phyloP scores from a whole-genome alignment of 2,329 filamentous ascomycete genomes.

The Zarea fungicola region DNA sequence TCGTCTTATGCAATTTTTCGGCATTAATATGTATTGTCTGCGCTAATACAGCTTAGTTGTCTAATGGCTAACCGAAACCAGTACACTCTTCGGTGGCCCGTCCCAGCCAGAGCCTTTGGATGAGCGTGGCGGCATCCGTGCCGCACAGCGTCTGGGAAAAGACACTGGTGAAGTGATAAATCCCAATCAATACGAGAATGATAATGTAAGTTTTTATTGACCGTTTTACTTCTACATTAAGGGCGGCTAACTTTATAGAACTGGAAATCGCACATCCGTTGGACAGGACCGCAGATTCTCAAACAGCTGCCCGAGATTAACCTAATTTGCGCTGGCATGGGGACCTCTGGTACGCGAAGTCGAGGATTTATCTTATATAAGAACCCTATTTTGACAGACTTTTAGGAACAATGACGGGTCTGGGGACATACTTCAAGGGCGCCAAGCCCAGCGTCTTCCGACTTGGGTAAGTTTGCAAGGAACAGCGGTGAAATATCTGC shows the following conservation, averaged over 20 bases:
- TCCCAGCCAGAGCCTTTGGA: slow-evolving; percentile 53
- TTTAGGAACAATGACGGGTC: slow-evolving; percentile 40
- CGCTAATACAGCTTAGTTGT: neutral
- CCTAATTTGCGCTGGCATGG: slow-evolving; percentile 52
- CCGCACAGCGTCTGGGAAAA: slow-evolving; percentile 36
- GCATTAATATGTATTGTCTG: slow-evolving; percentile 41
- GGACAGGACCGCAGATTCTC: slow-evolving; percentile 55
- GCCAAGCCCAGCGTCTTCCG: slow-evolving; percentile 42
- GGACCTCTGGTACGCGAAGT: slow-evolving; percentile 42
- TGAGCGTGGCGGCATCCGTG: slow-evolving; percentile 47
- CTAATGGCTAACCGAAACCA: slow-evolving; percentile 16
- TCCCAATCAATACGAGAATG: slow-evolving; percentile 53
- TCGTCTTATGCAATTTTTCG: slow-evolving; percentile 55
- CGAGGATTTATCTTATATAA: too few relatives aligned
- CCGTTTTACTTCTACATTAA: too few relatives aligned
- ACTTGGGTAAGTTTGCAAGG: slow-evolving; percentile 22
- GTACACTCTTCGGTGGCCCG: slow-evolving; percentile 53
- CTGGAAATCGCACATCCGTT: slow-evolving; percentile 49
- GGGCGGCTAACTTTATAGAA: slow-evolving; percentile 32
- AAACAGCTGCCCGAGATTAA: slow-evolving; percentile 52
- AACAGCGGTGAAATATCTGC: neutral
- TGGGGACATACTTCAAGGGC: slow-evolving; percentile 45
- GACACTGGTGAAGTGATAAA: slow-evolving; percentile 42
- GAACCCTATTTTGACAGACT: neutral
- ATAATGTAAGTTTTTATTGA: slow-evolving; percentile 24